Base-by-base conservation (phyloP, 352 stramenopile genomes). In the Elongisporangium undulatum region DNA sequence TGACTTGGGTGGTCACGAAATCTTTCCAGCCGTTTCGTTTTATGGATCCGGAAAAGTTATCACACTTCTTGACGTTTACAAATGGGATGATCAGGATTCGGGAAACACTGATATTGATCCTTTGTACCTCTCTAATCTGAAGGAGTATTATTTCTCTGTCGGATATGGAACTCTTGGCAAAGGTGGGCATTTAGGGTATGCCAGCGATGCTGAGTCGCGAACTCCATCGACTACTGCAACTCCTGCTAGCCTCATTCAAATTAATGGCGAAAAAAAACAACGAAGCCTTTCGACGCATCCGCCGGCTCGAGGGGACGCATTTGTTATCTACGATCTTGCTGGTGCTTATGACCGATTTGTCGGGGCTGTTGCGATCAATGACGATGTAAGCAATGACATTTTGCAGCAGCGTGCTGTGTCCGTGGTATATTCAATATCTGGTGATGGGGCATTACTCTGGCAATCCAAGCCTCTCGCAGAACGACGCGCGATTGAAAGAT, bases 21-120 rank as follows among this genome's bases (percentile, higher is more conserved):
- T 96, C 16, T 90, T 91, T 60, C 87, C 87, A 51, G 87, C 87
- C 29, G 87, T 96, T 15, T 94, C 85, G 15, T 96, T 96, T 49
- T 96, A 96, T 56, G 87, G 87, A n/a, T 94, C 87, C 0, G 87
- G 87, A 0, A 96, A 96, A 62, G 87, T 94, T 8, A 93, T 94
- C 55, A 89, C 85, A 0, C 61, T 94, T 22, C 69, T 94, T 38
- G 71, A 82, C 22, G 69, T 94, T 5, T 82, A 89, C 1, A 92
- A 92, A 51, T 94, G 83, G 85, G 85, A 94, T 49, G 79, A 91
- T 50, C 53, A 69, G 16, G 66, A 76, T 34, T 21, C 53, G 7
- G 71, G 70, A 10, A 51, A 23, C 9, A 62, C 63, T 7, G 45
- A 64, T 17, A 26, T 77, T 38, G 82, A 96, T 21, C 85, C 79